Percentiles rank a stretch among this genome's conserved stretches.
Evolutionary conservation across 352 stramenopile species (phyloP).

Genomic region (Phytophthora pluvialis): DNA sequence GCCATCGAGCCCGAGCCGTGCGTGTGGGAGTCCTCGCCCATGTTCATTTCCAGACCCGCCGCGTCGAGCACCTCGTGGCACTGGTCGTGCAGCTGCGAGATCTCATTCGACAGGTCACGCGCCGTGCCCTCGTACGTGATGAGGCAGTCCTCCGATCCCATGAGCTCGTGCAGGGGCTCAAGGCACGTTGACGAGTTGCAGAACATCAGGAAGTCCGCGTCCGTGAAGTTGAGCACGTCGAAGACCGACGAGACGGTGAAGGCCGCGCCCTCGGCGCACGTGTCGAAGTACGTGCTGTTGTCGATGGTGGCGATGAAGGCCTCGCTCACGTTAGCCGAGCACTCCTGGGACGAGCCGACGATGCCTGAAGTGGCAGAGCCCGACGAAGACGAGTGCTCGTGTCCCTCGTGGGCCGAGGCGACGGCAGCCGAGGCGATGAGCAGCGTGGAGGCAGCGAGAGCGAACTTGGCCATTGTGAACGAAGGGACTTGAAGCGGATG

Average conservation of each 20-base stretch:
- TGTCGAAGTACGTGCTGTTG: constrained; percentile 61
- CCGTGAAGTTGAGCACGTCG: constrained; percentile 54
- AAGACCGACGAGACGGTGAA: constrained; percentile 60
- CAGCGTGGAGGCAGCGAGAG: constrained; percentile 26
- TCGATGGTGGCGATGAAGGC: constrained; percentile 44
- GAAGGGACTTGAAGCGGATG: constrained; percentile 15
- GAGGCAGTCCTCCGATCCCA: constrained; percentile 49
- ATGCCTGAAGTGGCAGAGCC: constrained; percentile 6
- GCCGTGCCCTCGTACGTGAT: constrained; percentile 50
- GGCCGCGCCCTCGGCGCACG: constrained; percentile 51
- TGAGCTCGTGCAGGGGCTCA: constrained; percentile 58
- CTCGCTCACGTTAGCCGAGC: constrained; percentile 42
- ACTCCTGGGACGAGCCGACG: constrained; percentile 33
- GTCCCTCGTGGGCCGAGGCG: constrained; percentile 23
- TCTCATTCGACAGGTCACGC: constrained; percentile 47
- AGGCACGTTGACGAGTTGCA: constrained; percentile 66
- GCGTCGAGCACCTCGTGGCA: constrained; percentile 49
- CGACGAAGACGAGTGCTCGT: constrained; percentile 3
- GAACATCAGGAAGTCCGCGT: constrained; percentile 53
- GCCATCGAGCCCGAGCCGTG: constrained; percentile 13
- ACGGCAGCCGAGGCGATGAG: constrained; percentile 28
- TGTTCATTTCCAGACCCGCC: constrained; percentile 29
- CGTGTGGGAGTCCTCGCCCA: constrained; percentile 10
- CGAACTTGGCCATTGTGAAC: constrained; percentile 28
- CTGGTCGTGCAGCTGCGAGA: constrained; percentile 52